These are phyloP conservation scores for Cercospora citrullina DNA, from an alignment of 2,329 filamentous ascomycete species.

Conservation along the genomic window DNA sequence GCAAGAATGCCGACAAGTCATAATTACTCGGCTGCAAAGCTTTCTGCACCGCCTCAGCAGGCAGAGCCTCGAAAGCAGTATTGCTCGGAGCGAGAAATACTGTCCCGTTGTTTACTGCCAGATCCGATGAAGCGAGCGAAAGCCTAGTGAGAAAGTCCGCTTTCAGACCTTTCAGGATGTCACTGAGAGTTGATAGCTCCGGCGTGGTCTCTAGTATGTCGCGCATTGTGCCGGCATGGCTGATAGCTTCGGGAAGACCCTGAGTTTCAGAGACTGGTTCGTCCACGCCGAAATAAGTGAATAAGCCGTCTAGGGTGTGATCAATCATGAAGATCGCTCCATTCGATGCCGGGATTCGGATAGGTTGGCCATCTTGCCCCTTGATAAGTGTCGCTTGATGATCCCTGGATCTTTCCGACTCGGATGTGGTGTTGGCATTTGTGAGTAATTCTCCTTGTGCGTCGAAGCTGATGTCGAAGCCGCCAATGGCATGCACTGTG, in stretches of 20 bases:
- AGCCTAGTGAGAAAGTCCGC: conserved; percentile 20
- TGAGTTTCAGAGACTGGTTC: not conserved
- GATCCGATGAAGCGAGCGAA: not conserved
- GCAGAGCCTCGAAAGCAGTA: conserved; percentile 18
- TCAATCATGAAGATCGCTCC: conserved; percentile 23
- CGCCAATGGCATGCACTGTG: conserved; percentile 6
- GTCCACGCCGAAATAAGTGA: conserved; percentile 21
- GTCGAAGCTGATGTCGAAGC: conserved; percentile 17
- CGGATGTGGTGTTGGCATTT: conserved; percentile 14
- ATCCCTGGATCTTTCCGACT: conserved; percentile 1
- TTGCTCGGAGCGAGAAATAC: conserved; percentile 24
- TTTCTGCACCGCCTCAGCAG: conserved; percentile 4
- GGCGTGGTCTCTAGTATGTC: conserved; percentile 10
- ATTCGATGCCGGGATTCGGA: conserved; percentile 17
- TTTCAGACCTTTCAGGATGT: not conserved
- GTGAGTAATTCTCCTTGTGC: conserved; percentile 12
- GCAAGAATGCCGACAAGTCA: conserved; percentile 11
- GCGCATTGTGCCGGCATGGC: conserved; percentile 17
- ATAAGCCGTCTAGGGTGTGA: conserved; percentile 11
- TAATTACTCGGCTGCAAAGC: conserved; percentile 16
- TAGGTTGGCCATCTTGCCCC: conserved; percentile 2
- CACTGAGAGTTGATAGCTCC: conserved; percentile 12
- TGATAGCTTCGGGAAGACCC: not conserved
- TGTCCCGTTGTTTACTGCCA: not conserved
- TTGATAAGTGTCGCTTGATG: conserved; percentile 15